Conservation (phyloP, 108 stramenopile species). For the Chaetoceros tenuissimus region DNA sequence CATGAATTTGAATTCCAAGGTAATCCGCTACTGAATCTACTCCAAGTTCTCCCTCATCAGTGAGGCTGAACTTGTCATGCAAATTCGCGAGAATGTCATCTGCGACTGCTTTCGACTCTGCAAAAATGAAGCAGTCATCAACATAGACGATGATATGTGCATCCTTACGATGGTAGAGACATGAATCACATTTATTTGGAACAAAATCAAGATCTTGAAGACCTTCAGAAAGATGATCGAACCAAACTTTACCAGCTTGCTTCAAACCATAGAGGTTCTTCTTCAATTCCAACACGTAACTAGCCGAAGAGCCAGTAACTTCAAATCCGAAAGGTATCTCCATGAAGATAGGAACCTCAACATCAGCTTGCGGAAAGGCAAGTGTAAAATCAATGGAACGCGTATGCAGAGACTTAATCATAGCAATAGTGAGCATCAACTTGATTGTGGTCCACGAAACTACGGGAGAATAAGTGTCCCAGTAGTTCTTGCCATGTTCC, state of each 20-base stretch:
- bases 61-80: constrained; percentile 10
- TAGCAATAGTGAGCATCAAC: constrained; percentile 18
- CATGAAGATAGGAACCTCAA: constrained; percentile 20
- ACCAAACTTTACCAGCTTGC: constrained; percentile 7
- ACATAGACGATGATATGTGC: constrained; percentile 7
- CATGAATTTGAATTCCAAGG: too few species aligned
- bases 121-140: constrained; percentile 13
- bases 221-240: background rate
- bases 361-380: constrained; percentile 22
- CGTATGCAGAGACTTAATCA: constrained; percentile 17
- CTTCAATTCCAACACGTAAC: constrained; percentile 18
- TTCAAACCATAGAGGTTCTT: constrained; percentile 12
- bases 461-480: constrained; percentile 25
- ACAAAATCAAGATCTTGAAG: constrained; percentile 6
- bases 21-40: too few species aligned
- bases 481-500: constrained; percentile 22
- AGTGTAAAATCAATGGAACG: constrained; percentile 37
- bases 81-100: constrained; percentile 1
- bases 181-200: constrained; percentile 3
- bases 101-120: background rate
- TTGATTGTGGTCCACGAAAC: constrained; percentile 8
- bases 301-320: constrained; percentile 1
- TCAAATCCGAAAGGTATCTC: constrained; percentile 12
- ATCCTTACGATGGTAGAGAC: constrained; percentile 7
- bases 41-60: too few species aligned